These are phyloP conservation scores for Phytophthora nicotianae DNA, from an alignment of 352 stramenopile species.

Conservation along the genomic window DNA sequence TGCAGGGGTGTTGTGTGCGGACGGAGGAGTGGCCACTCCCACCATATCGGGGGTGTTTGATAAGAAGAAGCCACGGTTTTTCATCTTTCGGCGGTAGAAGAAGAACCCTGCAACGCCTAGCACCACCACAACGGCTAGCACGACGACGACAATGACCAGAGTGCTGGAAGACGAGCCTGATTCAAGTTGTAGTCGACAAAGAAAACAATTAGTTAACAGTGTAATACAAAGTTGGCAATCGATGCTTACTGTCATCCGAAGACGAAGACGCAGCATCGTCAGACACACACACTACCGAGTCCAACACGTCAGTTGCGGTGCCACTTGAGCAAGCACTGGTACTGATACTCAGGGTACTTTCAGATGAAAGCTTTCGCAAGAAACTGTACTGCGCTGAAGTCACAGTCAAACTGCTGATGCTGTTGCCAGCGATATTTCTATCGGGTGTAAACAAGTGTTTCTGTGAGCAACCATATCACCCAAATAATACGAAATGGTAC, in stretches of 20 bases:
- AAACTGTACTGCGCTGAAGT: slow-evolving; percentile 50
- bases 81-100: slow-evolving; percentile 54
- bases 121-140: slow-evolving; percentile 53
- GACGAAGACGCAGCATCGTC: slow-evolving; percentile 11
- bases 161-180: slow-evolving; percentile 43
- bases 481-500: slow-evolving; percentile 12
- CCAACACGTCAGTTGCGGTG: slow-evolving; percentile 50
- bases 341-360: slow-evolving; percentile 51
- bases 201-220: not conserved
- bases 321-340: slow-evolving; percentile 41
- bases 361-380: slow-evolving; percentile 44
- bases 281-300: slow-evolving; percentile 61
- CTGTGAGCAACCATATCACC: not conserved
- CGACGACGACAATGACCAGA: slow-evolving; percentile 61
- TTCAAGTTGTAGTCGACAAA: slow-evolving; percentile 4
- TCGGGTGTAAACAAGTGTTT: not conserved
- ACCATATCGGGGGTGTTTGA: slow-evolving; percentile 43
- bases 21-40: slow-evolving; percentile 38
- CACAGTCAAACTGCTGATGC: slow-evolving; percentile 49
- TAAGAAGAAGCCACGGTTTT: slow-evolving; percentile 41
- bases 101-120: slow-evolving; percentile 52
- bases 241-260: slow-evolving; percentile 25
- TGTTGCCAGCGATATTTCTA: slow-evolving; percentile 65
- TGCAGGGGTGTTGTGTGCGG: slow-evolving; percentile 32
- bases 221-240: not conserved